Conservation (phyloP, 768 basidiomycete species). For the Kwoniella heveanensis region DNA sequence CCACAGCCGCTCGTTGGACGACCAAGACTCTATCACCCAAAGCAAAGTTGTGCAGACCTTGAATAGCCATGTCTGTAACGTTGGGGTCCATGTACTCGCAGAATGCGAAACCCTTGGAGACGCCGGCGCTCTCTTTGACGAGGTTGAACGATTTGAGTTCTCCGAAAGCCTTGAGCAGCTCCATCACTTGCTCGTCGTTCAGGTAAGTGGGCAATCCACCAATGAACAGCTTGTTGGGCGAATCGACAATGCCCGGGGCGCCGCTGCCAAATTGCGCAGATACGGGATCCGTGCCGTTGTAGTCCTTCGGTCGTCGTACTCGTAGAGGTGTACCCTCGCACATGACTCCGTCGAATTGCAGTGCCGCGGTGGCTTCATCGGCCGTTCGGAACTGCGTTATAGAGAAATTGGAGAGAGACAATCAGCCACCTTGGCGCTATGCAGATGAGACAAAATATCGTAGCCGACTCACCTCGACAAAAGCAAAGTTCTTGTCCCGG, state of each 20-base stretch:
- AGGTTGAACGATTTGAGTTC: constrained; percentile 97
- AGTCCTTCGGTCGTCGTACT: constrained; percentile 97
- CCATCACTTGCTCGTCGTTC: constrained; percentile 98
- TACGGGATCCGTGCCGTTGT: constrained; percentile 70
- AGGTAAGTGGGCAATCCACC: constrained; percentile 94
- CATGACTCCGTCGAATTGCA: constrained; percentile 96
- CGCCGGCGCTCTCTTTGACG: constrained; percentile 80
- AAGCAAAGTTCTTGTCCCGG: constrained; percentile 98
- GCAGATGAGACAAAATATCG: no score
- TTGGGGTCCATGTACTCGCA: constrained; percentile 91
- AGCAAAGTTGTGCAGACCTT: constrained; percentile 95
- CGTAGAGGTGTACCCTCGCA: constrained; percentile 94
- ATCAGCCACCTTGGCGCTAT: neutral
- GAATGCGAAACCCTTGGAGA: constrained; percentile 98
- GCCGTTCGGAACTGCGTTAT: constrained; percentile 83
- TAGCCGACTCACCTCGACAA: constrained; percentile 77
- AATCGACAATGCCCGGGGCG: constrained; percentile 93
- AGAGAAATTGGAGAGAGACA: neutral
- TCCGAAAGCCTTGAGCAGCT: constrained; percentile 93
- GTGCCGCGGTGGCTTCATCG: constrained; percentile 92
- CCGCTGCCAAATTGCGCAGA: constrained; percentile 83
- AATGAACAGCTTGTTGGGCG: constrained; percentile 96
- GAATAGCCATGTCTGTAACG: constrained; percentile 93
- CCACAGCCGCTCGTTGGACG: constrained; percentile 94
- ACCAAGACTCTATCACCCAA: constrained; percentile 93